Evolutionary conservation across 2,329 filamentous ascomycete species (phyloP).

Genomic region (Sclerotinia nivalis): DNA sequence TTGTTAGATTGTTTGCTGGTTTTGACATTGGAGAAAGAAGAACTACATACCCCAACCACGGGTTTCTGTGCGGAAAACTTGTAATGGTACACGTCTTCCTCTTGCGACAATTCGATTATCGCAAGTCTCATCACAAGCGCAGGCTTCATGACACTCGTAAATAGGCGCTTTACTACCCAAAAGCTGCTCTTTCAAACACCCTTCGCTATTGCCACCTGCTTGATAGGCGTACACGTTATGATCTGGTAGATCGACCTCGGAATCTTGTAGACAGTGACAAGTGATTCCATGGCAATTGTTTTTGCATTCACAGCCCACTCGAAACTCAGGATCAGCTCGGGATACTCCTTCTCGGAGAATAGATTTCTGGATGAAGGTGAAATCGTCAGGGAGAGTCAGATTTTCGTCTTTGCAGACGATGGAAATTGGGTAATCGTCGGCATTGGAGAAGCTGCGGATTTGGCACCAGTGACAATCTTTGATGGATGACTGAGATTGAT

Average conservation of each 20-base stretch:
- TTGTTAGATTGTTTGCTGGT: constrained; percentile 24
- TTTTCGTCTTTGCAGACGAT: constrained; percentile 65
- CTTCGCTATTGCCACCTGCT: constrained; percentile 49
- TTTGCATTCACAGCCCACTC: constrained; percentile 68
- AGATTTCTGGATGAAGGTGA: constrained; percentile 67
- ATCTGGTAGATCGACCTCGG: constrained; percentile 45
- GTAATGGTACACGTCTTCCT: constrained; percentile 67
- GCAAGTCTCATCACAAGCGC: constrained; percentile 63
- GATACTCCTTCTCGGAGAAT: constrained; percentile 61
- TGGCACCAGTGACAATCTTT: constrained; percentile 48
- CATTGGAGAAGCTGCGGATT: constrained; percentile 54
- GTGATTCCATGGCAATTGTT: constrained; percentile 65
- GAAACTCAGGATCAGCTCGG: constrained; percentile 60
- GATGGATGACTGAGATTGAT: constrained; percentile 10
- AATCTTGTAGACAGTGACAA: constrained; percentile 65
- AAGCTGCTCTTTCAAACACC: constrained; percentile 53
- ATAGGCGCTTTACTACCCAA: constrained; percentile 61
- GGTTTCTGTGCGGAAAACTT: constrained; percentile 74
- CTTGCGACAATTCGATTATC: constrained; percentile 76
- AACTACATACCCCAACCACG: constrained; percentile 69
- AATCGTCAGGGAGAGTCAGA: constrained; percentile 58
- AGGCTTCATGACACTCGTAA: constrained; percentile 78
- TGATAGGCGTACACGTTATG: constrained; percentile 54
- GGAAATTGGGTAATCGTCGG: constrained; percentile 54
- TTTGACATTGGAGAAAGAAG: neutral